Evolutionary conservation across 352 stramenopile species (phyloP), one percentile per base, ranked within the genome.

Genomic region (Pythium coloratum): DNA sequence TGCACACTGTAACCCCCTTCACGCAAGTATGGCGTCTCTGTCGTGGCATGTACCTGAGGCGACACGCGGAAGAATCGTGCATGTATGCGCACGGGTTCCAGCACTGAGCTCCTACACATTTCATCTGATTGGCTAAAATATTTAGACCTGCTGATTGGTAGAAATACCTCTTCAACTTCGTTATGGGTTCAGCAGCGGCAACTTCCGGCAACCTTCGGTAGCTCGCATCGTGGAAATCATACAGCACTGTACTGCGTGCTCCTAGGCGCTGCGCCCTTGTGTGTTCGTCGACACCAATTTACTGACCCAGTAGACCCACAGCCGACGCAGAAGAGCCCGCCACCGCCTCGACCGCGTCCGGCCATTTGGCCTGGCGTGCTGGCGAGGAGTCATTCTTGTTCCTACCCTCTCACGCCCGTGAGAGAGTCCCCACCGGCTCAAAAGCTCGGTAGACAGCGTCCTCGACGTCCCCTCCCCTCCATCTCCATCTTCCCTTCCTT

Each of bases 401-500:
- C 64, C 61, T 65, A 70, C 64, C 57, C 64, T 60, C 57, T 70
- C 64, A 56, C 63, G 9, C 13, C 36, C 62, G 63, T 69, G 63
- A 55, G 63, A 62, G 63, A 57, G 55, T 64, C 55, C 44, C 63
- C 36, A 56, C 42, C 53, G 4, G 30, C 28, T 28, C 9, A 6
- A 33, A n/a, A 24, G 16, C 4, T 62, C 50, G 40, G 61, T 55
- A 67, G 61, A 42, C 58, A 33, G 6, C 32, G 20, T 14, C 10
- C 16, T 55, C 13, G 49, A 32, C 49, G 49, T 34, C 1, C 44
- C 18, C 18, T 50, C 18, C 28, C 36, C 36, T 44, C 6, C 44
- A 50, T 34, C 20, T n/a, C 49, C 6, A 33, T 55, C 28, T 18
- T 30, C 28, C 28, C 28, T 1, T 30, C 28, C 28, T 30, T 30